These are phyloP conservation scores for Thymus mandschuricus DNA, from an alignment of 257 asterid genomes.

Conservation along the genomic window DNA sequence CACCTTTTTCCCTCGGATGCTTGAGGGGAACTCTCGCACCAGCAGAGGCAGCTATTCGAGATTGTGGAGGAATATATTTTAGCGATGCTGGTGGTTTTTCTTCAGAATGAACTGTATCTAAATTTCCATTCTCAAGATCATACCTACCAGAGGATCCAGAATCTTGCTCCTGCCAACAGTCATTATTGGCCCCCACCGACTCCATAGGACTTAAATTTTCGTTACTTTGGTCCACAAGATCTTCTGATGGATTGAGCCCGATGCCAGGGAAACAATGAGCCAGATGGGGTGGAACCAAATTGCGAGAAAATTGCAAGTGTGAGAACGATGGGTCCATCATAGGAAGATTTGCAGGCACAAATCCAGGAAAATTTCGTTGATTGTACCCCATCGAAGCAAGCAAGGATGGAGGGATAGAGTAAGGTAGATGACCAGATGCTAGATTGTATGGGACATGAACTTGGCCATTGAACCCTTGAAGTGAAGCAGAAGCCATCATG, in stretches of 20 bases:
- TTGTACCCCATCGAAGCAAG: constrained; percentile 73
- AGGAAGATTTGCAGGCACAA: constrained; percentile 55
- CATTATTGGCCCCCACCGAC: constrained; percentile 59
- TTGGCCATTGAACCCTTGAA: constrained; percentile 71
- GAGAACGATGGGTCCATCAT: constrained; percentile 59
- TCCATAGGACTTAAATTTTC: constrained; percentile 55
- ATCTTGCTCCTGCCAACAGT: constrained; percentile 66
- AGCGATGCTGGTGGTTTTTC: constrained; percentile 48
- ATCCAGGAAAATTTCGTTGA: constrained; percentile 66
- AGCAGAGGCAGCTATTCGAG: constrained; percentile 52
- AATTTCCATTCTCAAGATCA: constrained; percentile 58
- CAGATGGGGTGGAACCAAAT: constrained; percentile 62
- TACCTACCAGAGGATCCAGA: constrained; percentile 47
- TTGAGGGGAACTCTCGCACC: constrained; percentile 54
- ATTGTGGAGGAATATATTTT: constrained; percentile 62
- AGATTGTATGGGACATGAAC: constrained; percentile 62
- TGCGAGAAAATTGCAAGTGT: constrained; percentile 60
- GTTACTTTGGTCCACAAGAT: constrained; percentile 52
- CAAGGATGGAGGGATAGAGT: constrained; percentile 65
- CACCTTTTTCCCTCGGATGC: constrained; percentile 57
- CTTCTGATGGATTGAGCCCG: constrained; percentile 60
- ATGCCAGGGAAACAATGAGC: constrained; percentile 60
- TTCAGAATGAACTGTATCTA: constrained; percentile 48
- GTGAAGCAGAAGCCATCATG: constrained; percentile 78
- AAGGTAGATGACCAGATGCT: constrained; percentile 64